These are phyloP conservation scores for Skeletonema tropicum DNA, from an alignment of 108 stramenopile genomes.

Conservation along the genomic window DNA sequence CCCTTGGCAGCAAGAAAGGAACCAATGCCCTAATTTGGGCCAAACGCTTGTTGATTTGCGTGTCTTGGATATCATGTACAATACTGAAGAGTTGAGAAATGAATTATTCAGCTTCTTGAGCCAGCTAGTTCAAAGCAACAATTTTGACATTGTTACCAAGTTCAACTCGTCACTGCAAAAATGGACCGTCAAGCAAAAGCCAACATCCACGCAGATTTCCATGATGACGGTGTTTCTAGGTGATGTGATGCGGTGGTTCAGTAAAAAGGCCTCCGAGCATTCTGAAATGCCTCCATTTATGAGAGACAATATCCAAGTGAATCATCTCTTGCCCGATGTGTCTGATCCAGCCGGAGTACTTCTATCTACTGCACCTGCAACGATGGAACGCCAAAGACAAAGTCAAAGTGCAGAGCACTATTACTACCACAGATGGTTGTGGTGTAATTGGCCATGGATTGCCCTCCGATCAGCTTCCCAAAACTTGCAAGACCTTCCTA, in stretches of 20 bases:
- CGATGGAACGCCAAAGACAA: conserved; percentile 1
- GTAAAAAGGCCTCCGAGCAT: conserved; percentile 21
- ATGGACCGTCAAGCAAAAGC: conserved; percentile 52
- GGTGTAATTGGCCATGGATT: conserved; percentile 80
- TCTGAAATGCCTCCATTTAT: conserved; percentile 41
- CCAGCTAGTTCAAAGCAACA: conserved; percentile 20
- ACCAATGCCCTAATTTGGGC: conserved; percentile 55
- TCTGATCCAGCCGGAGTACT: not conserved
- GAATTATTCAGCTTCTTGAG: conserved; percentile 67
- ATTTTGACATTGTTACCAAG: conserved; percentile 71
- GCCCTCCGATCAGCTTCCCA: conserved; percentile 45
- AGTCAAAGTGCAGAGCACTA: conserved; percentile 22
- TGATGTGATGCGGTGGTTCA: conserved; percentile 65
- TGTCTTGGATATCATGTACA: conserved; percentile 64
- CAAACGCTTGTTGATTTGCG: conserved; percentile 57
- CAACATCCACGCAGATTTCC: conserved; percentile 47
- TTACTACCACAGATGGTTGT: conserved; percentile 70
- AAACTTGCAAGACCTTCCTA: conserved; percentile 9
- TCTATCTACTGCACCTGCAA: not conserved
- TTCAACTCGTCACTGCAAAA: conserved; percentile 56
- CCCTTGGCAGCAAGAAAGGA: conserved; percentile 77
- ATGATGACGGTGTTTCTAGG: conserved; percentile 47
- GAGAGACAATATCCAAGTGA: conserved; percentile 22
- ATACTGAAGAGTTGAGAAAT: conserved; percentile 38
- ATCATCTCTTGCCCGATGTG: conserved; percentile 21